Evolutionary conservation across 2,329 filamentous ascomycete genomes (phyloP).

Genomic region (Pseudocercospora ulei): DNA sequence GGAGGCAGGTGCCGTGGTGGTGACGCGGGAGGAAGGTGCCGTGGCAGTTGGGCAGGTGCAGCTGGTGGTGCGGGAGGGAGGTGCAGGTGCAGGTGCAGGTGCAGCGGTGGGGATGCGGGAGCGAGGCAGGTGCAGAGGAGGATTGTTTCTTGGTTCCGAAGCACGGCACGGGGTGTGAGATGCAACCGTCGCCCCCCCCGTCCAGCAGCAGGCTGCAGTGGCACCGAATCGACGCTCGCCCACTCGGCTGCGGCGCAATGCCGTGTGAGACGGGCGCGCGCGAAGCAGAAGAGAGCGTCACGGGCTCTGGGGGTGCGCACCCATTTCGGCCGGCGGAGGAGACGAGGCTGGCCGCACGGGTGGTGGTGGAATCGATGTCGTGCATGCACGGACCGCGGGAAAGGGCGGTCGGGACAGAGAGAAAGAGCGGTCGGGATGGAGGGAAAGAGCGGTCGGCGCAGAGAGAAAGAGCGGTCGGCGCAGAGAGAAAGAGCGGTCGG

Average conservation of each 20-base stretch:
- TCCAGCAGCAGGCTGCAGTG: slow-evolving; percentile 15
- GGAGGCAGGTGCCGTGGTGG: too few species aligned
- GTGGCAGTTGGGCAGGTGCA: too few species aligned
- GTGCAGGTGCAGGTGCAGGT: too few species aligned
- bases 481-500: slow-evolving; percentile 21
- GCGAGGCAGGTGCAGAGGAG: too few species aligned
- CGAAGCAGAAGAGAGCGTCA: slow-evolving; percentile 20
- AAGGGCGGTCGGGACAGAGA: slow-evolving; percentile 21
- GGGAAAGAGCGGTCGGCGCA: slow-evolving; percentile 21
- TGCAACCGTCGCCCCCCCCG: slow-evolving; percentile 15
- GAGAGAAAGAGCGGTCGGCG: too few species aligned
- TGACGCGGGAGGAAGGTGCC: too few species aligned
- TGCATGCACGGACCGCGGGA: slow-evolving; percentile 19
- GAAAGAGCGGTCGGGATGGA: slow-evolving; percentile 21
- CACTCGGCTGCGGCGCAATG: slow-evolving; percentile 15
- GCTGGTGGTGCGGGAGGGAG: too few species aligned
- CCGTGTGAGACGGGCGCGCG: slow-evolving; percentile 19
- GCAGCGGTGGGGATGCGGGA: too few species aligned
- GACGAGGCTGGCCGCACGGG: slow-evolving; percentile 17
- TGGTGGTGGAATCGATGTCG: slow-evolving; percentile 15
- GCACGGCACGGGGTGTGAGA: slow-evolving; percentile 20
- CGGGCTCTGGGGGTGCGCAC: slow-evolving; percentile 15
- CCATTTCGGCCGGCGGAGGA: slow-evolving; percentile 10
- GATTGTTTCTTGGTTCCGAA: slow-evolving; percentile 16
- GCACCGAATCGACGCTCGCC: slow-evolving; percentile 17